Evolutionary conservation across 805 yeast genomes (phyloP), one percentile per base, ranked within the genome.

Genomic region (Ascoidea tarda): DNA sequence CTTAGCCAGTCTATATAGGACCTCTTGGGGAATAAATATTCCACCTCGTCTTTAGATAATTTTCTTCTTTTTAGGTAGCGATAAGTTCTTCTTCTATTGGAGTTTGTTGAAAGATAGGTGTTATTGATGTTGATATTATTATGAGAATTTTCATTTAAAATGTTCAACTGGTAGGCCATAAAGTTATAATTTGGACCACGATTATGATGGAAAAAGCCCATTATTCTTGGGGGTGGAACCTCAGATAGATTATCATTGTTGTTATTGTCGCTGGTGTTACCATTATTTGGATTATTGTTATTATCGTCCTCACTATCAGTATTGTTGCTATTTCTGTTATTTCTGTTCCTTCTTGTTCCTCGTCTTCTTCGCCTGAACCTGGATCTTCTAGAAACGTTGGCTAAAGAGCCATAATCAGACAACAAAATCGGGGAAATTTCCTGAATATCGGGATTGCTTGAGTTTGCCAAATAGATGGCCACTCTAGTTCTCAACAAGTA

Each of bases 1-100:
- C 74, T 69, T 33, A 79, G 63, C 87, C 87, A 82, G 52, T 78
- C 74, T 49, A 68, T 64, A 59, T 81, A 82, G 1, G 81, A 72
- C 54, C 77, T 73, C 28, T 68, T 60, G 0, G 87, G 87, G 62
- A 82, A 82, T 51, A 80, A 63, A 32, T 70, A 69, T 47, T 81
- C 79, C n/a, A 81, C 82, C 60, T 82, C 81, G 33, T 70, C 74
- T 52, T 70, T 76, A 1, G 81, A 69, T 47, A 78, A 66, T 59
- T 76, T 75, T 62, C 75, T 72, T 71, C 76, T 78, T 49, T 72
- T 70, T 46, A 71, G 60, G 50, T 65, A 76, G 46, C 76, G 62
- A 54, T 79, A 65, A 55, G 76, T 64, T 51, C 75, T 64, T 51
- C 73, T 56, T 47, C 70, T 55, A 32, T 53, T 51, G 16, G 52